Conservation (phyloP, 2,329 filamentous ascomycete genomes). For the Aspergillus ochraceus region DNA sequence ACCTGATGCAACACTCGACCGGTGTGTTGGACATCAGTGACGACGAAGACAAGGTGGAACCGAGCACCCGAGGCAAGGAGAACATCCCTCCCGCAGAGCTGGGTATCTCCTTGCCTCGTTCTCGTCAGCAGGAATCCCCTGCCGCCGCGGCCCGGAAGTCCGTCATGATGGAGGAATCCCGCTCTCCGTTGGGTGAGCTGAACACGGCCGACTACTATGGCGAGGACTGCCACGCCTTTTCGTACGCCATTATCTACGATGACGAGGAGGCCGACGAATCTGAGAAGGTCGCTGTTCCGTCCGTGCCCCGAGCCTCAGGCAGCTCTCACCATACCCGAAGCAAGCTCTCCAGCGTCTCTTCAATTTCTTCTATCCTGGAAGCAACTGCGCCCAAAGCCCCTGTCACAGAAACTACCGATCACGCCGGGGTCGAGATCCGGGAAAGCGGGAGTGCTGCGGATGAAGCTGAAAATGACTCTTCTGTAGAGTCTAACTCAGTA, state of each 20-base stretch:
- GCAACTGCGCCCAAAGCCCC: slow-evolving; percentile 15
- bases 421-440: slow-evolving; percentile 63
- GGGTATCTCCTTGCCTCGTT: slow-evolving; percentile 59
- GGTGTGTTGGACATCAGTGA: slow-evolving; percentile 84
- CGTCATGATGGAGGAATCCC: slow-evolving; percentile 63
- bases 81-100: slow-evolving; percentile 72
- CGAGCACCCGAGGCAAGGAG: slow-evolving; percentile 73
- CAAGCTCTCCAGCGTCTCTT: slow-evolving; percentile 25
- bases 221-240: slow-evolving; percentile 63
- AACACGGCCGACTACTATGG: slow-evolving; percentile 67
- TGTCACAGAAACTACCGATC: slow-evolving; percentile 48
- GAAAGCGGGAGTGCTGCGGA: slow-evolving; percentile 67
- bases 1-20: slow-evolving; percentile 87
- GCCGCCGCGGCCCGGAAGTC: slow-evolving; percentile 42
- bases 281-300: slow-evolving; percentile 15
- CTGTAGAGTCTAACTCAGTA: not conserved
- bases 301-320: slow-evolving; percentile 4
- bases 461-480: slow-evolving; percentile 32
- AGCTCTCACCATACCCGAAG: slow-evolving; percentile 13
- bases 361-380: slow-evolving; percentile 28
- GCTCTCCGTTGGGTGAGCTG: slow-evolving; percentile 67
- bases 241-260: slow-evolving; percentile 62
- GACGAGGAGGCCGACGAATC: slow-evolving; percentile 48
- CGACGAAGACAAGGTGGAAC: slow-evolving; percentile 67
- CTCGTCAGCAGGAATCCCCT: slow-evolving; percentile 21